Evolutionary conservation across 192 early-diverging fungal species (phyloP).

Genomic region (Coemansia sp.): DNA sequence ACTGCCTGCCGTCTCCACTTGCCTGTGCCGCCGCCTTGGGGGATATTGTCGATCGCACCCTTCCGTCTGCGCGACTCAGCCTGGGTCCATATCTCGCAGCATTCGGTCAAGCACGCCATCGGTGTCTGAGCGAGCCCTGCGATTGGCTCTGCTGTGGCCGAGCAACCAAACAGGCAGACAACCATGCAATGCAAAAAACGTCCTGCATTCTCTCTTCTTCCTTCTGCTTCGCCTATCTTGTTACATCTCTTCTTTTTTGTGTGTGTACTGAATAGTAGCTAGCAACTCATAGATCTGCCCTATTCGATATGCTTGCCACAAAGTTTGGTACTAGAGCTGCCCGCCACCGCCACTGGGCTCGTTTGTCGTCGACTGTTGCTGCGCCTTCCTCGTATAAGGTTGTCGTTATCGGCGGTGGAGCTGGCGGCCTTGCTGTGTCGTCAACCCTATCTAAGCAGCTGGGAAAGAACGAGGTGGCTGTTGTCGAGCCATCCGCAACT

Average conservation of each 20-base stretch:
- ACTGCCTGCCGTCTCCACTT: no score
- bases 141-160: background rate
- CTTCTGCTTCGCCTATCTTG: background rate
- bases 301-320: conserved; percentile 27
- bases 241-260: conserved; percentile 6
- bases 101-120: background rate
- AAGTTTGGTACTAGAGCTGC: conserved; percentile 22
- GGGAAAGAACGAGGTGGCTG: conserved; percentile 69
- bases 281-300: background rate
- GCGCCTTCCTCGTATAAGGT: conserved; percentile 52
- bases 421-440: conserved; percentile 63
- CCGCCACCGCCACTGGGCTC: conserved; percentile 22
- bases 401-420: conserved; percentile 59
- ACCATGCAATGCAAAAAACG: no score
- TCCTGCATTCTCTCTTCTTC: background rate
- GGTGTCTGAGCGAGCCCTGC: background rate
- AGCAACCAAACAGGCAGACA: background rate
- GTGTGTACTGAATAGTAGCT: background rate
- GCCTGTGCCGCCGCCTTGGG: no score
- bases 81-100: no score
- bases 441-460: conserved; percentile 67
- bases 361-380: conserved; percentile 35
- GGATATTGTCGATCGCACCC: background rate
- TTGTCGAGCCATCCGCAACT: conserved; percentile 70
- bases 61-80: no score